phyloP scores from a whole-genome alignment of 345 rosid genomes.

The Aquilaria malaccensis region DNA sequence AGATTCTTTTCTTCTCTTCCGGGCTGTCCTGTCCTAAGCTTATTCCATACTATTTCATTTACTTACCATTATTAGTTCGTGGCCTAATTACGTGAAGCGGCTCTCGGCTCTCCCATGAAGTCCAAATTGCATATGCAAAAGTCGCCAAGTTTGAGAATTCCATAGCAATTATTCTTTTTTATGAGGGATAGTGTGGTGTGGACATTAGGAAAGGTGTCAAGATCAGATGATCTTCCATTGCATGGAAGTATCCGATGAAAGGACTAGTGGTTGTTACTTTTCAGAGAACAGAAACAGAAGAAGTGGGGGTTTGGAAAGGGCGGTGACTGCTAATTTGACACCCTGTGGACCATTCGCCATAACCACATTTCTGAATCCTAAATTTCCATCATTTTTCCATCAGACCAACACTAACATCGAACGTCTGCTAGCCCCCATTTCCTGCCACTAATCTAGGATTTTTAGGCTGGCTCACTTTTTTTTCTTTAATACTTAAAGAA shows the following conservation, averaged over 20 bases:
- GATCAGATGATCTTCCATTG: constrained; percentile 9
- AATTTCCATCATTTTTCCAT: background rate
- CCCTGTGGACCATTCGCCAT: constrained; percentile 3
- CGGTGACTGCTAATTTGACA: constrained; percentile 16
- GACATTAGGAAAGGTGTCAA: background rate
- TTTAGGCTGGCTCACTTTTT: no score
- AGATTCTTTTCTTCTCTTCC: background rate
- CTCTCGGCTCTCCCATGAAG: constrained; percentile 15
- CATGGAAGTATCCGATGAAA: background rate
- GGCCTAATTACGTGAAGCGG: constrained; percentile 14
- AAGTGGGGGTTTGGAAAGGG: background rate
- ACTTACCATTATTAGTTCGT: background rate
- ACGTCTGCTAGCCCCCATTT: no score
- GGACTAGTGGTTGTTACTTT: background rate
- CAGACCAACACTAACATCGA: no score
- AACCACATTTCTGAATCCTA: background rate
- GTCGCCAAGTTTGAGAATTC: no score
- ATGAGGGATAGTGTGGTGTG: no score
- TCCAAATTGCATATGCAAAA: background rate
- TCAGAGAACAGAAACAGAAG: constrained; percentile 8
- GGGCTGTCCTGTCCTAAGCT: no score
- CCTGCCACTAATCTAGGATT: no score
- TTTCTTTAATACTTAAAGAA: no score
- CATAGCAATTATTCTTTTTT: no score
- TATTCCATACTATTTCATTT: background rate